These are phyloP conservation scores for Alternaria sp. DNA, from an alignment of 2,329 filamentous ascomycete genomes.

Conservation along the genomic window DNA sequence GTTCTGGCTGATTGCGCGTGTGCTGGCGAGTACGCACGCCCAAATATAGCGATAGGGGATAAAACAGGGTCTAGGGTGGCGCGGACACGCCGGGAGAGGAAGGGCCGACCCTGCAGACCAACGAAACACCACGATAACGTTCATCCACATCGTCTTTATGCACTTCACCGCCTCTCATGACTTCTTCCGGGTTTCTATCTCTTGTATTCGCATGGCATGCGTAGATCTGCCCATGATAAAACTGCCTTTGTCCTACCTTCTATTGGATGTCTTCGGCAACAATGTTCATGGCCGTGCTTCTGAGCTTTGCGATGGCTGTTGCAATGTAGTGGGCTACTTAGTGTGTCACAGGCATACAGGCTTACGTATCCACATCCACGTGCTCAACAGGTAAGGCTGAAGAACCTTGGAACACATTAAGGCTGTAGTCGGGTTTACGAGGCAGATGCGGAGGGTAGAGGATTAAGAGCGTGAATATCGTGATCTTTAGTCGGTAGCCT, in stretches of 20 bases:
- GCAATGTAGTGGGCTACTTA: background rate
- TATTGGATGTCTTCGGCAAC: background rate
- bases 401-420: background rate
- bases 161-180: background rate
- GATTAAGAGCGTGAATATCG: background rate
- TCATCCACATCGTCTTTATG: slow-evolving; percentile 1
- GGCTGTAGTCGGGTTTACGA: background rate
- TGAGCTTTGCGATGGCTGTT: background rate
- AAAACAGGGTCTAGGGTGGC: slow-evolving; percentile 19
- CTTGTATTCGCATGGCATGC: background rate
- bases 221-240: background rate
- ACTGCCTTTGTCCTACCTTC: background rate
- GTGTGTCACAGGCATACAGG: background rate
- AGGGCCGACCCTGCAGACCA: slow-evolving; percentile 11
- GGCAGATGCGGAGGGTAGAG: background rate
- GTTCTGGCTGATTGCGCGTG: slow-evolving; percentile 16
- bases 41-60: slow-evolving; percentile 14
- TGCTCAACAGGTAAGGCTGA: background rate
- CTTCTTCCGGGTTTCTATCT: background rate
- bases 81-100: slow-evolving; percentile 13
- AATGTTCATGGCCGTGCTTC: background rate
- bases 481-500: background rate
- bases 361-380: background rate
- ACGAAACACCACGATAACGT: slow-evolving; percentile 13
- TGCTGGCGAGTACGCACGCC: slow-evolving; percentile 10